phyloP scores from a whole-genome alignment of 768 basidiomycete genomes.

The Holtermannia corniformis region DNA sequence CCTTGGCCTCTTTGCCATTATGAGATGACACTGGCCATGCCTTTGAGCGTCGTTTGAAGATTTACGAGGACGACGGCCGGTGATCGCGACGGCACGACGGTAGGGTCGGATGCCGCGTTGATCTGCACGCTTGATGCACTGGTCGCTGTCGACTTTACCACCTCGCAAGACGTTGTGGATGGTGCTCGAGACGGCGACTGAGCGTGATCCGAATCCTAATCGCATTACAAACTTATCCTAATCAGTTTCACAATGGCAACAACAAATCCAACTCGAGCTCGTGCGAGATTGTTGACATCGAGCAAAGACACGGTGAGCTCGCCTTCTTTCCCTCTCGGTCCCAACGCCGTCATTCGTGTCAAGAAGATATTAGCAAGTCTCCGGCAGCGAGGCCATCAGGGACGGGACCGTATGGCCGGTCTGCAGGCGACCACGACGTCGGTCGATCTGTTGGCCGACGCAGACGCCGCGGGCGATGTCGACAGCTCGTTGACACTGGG shows the following conservation, averaged over 20 bases:
- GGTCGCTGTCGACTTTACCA: too few species aligned
- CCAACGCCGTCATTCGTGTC: not conserved
- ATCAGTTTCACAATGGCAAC: not conserved
- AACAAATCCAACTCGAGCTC: not conserved
- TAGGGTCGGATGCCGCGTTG: too few species aligned
- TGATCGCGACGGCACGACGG: too few species aligned
- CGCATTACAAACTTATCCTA: not conserved
- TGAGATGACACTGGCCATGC: too few species aligned
- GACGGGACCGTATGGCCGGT: slow-evolving; percentile 9
- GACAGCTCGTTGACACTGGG: not conserved
- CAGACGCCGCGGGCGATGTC: not conserved
- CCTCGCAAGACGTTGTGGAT: too few species aligned
- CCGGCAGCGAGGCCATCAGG: not conserved
- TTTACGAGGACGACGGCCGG: too few species aligned
- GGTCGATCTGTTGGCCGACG: slow-evolving; percentile 8
- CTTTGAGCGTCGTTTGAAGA: too few species aligned
- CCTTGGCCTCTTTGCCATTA: too few species aligned
- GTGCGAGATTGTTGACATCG: not conserved
- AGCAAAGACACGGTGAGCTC: not conserved
- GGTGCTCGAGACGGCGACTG: too few species aligned
- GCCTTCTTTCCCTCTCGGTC: not conserved
- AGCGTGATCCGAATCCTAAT: too few species aligned
- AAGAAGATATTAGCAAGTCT: not conserved
- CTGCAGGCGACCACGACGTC: slow-evolving; percentile 12
- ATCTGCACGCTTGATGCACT: too few species aligned